phyloP scores from a whole-genome alignment of 176 grass and related monocot species.

The Pontederia crassipes region DNA sequence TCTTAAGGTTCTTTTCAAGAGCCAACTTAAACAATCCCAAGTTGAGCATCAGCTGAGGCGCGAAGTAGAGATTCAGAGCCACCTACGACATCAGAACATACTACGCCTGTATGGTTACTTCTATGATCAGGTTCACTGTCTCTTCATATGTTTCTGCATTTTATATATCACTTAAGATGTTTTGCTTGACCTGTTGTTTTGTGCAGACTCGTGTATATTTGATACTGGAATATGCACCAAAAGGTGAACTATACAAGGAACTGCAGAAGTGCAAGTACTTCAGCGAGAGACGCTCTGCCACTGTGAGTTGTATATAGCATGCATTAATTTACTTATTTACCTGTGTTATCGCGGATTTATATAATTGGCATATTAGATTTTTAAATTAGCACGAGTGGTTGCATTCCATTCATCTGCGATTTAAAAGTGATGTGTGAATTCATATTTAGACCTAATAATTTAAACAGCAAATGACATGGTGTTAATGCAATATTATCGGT shows the following conservation, averaged over 20 bases:
- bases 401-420: no score
- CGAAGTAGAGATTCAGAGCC: conserved; percentile 89
- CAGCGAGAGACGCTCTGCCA: conserved; percentile 61
- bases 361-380: no score
- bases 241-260: conserved; percentile 94
- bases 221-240: conserved; percentile 84
- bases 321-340: conserved; percentile 7
- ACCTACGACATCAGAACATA: conserved; percentile 73
- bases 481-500: no score
- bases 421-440: no score
- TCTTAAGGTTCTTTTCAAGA: conserved; percentile 96
- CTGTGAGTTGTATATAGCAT: conserved; percentile 37
- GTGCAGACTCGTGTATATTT: conserved; percentile 73
- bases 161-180: neutral
- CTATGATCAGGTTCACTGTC: conserved; percentile 61
- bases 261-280: conserved; percentile 82
- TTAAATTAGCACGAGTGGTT: no score
- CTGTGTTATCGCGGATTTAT: neutral
- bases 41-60: conserved; percentile 82
- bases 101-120: conserved; percentile 88
- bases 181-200: conserved; percentile 18
- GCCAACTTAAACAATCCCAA: conserved; percentile 76
- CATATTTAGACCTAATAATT: no score
- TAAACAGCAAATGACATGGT: no score
- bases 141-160: neutral